Base-by-base conservation (phyloP, 2,329 filamentous ascomycete species). In the Colletotrichum sojae region DNA sequence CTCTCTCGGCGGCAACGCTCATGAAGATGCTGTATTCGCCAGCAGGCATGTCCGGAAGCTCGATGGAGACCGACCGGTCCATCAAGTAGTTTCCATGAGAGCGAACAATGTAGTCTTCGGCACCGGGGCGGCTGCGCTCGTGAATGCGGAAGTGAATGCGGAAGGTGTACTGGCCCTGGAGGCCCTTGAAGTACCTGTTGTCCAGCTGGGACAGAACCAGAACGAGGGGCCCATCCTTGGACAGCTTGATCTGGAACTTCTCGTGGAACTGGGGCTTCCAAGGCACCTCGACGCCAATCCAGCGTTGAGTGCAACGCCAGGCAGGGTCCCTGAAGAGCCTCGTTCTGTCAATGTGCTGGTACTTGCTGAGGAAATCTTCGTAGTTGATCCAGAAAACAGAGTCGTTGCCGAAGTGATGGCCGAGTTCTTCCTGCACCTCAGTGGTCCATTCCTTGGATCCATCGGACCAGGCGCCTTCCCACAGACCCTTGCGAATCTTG, bases 331-430 rank as follows among this genome's bases (percentile, higher is more conserved):
- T 81, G 76, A 91, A 91, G 18, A 91, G 84, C 1, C 89, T 83
- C 0, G 89, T 91, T 15, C 89, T 84, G 73, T 91, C 88, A 61
- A 91, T 86, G 71, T 86, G 84, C 56, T 86, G 85, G 73, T 88
- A 91, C 73, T 90, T 91, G 71, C 86, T 84, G 13, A 91, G 83
- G 60, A 91, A 81, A 73, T 91, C 89, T 58, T 87, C 83, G 73
- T 89, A 90, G 2, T 86, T 84, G 67, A 90, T 90, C 88, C 88
- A 90, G 73, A 90, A 90, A 13, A 89, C 86, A 0, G 87, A 89
- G 73, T 90, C 88, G 71, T 86, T 87, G 22, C 88, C 88, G 65
- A 90, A 90, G 36, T 83, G 84, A 74, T 90, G 88, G 49, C 81
- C 83, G 1, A 90, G 83, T 75, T 90, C 88, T 66, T 84, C 80